Evolutionary conservation across 805 yeast genomes (phyloP).

Genomic region (Candida sakaeoensis): DNA sequence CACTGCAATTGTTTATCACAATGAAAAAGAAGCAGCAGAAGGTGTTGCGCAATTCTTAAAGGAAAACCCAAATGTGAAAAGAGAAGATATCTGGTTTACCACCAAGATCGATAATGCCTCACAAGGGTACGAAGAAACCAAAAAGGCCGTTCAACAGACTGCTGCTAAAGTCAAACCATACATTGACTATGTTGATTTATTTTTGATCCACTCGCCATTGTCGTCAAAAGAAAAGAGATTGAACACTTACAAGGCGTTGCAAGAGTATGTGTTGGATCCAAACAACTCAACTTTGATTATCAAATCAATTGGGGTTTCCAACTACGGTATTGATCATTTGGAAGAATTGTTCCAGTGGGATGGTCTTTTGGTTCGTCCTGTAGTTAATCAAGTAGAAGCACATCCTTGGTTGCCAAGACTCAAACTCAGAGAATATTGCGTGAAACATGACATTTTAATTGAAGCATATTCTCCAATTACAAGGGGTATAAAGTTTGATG

Average conservation of each 20-base stretch:
- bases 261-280: constrained; percentile 52
- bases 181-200: constrained; percentile 38
- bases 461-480: constrained; percentile 84
- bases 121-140: constrained; percentile 35
- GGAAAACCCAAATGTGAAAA: constrained; percentile 33
- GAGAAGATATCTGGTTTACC: constrained; percentile 36
- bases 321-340: constrained; percentile 58
- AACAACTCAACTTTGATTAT: constrained; percentile 47
- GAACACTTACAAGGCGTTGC: constrained; percentile 70
- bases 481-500: constrained; percentile 53
- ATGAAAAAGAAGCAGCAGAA: constrained; percentile 57
- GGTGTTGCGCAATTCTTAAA: constrained; percentile 54
- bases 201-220: constrained; percentile 52
- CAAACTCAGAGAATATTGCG: constrained; percentile 63
- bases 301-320: constrained; percentile 74
- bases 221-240: constrained; percentile 40
- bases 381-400: constrained; percentile 69
- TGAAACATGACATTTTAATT: constrained; percentile 50
- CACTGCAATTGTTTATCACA: constrained; percentile 63
- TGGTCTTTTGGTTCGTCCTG: constrained; percentile 50
- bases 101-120: constrained; percentile 28
- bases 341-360: constrained; percentile 59
- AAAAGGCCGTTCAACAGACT: constrained; percentile 25
- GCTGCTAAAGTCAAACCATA: constrained; percentile 27
- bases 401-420: constrained; percentile 42